phyloP scores from a whole-genome alignment of 2,329 filamentous ascomycete species.

The Penicillium griseofulvum region DNA sequence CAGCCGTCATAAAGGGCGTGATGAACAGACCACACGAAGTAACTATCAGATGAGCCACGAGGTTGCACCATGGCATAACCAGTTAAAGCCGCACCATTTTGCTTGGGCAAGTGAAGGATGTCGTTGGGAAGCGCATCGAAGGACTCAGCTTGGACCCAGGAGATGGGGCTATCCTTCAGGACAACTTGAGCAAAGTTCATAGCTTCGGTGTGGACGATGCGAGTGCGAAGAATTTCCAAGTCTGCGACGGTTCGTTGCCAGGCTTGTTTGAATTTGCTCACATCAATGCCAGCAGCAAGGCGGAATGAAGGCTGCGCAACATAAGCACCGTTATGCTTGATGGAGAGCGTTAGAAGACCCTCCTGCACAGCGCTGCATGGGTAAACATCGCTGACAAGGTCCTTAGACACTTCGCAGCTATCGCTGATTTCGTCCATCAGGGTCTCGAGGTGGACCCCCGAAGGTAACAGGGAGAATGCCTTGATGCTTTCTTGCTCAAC shows the following conservation, averaged over 20 bases:
- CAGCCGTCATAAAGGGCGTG: conserved; percentile 55
- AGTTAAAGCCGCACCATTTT: conserved; percentile 36
- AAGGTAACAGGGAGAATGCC: conserved; percentile 32
- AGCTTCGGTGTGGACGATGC: conserved; percentile 42
- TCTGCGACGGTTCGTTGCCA: conserved; percentile 49
- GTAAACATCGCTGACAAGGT: conserved; percentile 40
- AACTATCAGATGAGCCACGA: conserved; percentile 20
- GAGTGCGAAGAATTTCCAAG: conserved; percentile 50
- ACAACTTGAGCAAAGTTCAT: conserved; percentile 43
- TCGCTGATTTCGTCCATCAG: conserved; percentile 30
- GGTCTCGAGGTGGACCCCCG: conserved; percentile 14
- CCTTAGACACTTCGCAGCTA: conserved; percentile 31
- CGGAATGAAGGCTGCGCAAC: conserved; percentile 47
- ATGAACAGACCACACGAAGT: conserved; percentile 52
- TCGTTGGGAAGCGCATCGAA: conserved; percentile 29
- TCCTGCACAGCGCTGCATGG: conserved; percentile 48
- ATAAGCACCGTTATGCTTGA: conserved; percentile 49
- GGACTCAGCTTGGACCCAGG: conserved; percentile 33
- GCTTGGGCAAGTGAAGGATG: conserved; percentile 27
- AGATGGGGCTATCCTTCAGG: conserved; percentile 33
- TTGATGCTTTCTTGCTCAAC: conserved; percentile 8
- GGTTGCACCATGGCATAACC: conserved; percentile 38
- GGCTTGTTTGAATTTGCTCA: conserved; percentile 45
- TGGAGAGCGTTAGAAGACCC: conserved; percentile 49
- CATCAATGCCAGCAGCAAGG: conserved; percentile 39